These are phyloP conservation scores for Erythrophleum ivorense DNA, from an alignment of 331 rosid genomes.

Conservation along the genomic window DNA sequence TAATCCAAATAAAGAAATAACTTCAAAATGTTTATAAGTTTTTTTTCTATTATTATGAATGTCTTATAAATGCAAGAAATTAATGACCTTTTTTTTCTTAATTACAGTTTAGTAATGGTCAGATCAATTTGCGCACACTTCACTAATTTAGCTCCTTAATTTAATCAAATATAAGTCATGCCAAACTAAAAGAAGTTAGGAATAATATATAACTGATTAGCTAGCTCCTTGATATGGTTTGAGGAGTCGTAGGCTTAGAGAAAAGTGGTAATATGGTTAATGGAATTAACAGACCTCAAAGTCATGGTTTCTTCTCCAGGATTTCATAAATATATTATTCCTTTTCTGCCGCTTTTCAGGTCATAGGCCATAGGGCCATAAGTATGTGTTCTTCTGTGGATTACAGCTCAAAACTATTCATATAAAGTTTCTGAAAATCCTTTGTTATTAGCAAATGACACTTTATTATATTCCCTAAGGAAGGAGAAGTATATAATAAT, in stretches of 20 bases:
- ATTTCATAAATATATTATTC: neutral
- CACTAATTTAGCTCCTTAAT: too few species aligned
- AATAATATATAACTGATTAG: too few species aligned
- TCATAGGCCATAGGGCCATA: neutral
- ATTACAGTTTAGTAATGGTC: too few species aligned
- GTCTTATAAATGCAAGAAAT: too few species aligned
- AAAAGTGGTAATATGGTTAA: neutral
- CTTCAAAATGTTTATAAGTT: neutral
- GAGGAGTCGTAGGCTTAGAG: neutral
- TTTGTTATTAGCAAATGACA: neutral
- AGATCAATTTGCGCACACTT: too few species aligned
- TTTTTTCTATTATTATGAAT: too few species aligned
- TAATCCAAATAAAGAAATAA: neutral
- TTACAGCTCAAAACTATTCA: constrained; percentile 17
- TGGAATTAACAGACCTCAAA: neutral
- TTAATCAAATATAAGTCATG: too few species aligned
- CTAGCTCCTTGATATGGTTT: too few species aligned
- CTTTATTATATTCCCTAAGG: neutral
- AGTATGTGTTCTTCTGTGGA: neutral
- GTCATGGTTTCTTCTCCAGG: neutral
- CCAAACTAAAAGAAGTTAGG: too few species aligned
- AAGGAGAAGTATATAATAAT: neutral
- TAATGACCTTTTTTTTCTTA: too few species aligned
- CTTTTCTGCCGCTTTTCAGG: neutral
- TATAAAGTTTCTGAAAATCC: constrained; percentile 6